Conservation (phyloP, 139 green algal species). For the Chlorella sp. region DNA sequence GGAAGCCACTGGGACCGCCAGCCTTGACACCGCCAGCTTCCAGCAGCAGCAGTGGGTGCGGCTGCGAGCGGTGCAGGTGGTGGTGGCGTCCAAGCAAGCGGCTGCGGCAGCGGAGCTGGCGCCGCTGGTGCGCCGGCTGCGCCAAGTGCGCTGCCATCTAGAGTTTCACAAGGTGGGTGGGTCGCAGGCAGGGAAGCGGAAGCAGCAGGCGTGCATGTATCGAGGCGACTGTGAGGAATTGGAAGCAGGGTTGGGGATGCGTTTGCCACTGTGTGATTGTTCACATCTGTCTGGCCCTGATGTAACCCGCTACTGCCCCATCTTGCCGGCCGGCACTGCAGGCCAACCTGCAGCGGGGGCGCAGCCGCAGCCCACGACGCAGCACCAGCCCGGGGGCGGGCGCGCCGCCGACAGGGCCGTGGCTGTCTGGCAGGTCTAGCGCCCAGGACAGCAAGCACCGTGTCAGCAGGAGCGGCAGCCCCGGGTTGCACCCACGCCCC, state of each 20-base stretch:
- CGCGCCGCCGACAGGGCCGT: background rate
- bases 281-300: background rate
- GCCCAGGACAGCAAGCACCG: constrained; percentile 38
- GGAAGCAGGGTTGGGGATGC: background rate
- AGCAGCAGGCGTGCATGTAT: no score
- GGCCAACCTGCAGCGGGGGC: constrained; percentile 10
- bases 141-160: constrained; percentile 14
- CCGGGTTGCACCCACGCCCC: constrained; percentile 23
- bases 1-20: background rate
- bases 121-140: constrained; percentile 34
- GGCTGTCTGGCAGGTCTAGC: constrained; percentile 28
- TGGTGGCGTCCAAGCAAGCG: constrained; percentile 16
- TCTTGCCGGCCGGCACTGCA: background rate
- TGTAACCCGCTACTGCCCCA: no score
- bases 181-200: background rate
- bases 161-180: constrained; percentile 32
- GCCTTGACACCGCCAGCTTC: background rate
- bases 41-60: constrained; percentile 12
- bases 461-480: constrained; percentile 26
- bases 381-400: background rate
- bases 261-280: background rate
- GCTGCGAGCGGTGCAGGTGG: constrained; percentile 17
- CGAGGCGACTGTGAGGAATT: background rate
- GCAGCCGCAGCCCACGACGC: constrained; percentile 22
- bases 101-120: background rate